These are phyloP conservation scores for Evansstolkia leycettana DNA, from an alignment of 495 filamentous ascomycete species.

Conservation along the genomic window DNA sequence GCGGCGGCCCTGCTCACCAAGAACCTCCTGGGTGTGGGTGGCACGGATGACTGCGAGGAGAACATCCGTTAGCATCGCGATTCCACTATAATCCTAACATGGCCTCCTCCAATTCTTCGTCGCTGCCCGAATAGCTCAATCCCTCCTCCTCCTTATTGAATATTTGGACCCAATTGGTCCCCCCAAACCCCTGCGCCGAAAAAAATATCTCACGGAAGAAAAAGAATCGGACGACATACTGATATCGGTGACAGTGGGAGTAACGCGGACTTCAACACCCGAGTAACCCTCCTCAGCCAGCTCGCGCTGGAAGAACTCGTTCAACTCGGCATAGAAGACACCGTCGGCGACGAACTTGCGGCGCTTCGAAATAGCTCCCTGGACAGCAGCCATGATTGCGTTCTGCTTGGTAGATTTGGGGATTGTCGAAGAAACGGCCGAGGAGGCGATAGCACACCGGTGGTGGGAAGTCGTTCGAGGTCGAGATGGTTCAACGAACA, in stretches of 20 bases:
- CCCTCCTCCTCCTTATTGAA: too few relatives aligned
- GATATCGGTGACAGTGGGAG: conserved; percentile 99
- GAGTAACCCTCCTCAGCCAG: conserved; percentile 99
- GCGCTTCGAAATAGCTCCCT: conserved; percentile 82
- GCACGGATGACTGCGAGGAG: conserved; percentile 73
- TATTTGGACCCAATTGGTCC: too few relatives aligned
- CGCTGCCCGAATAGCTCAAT: too few relatives aligned
- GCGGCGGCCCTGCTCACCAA: conserved; percentile 97
- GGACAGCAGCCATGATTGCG: conserved; percentile 54
- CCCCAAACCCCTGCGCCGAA: not conserved
- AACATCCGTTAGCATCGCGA: conserved; percentile 27
- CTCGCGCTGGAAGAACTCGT: conserved; percentile 99
- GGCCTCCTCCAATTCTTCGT: too few relatives aligned
- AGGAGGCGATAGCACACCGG: conserved; percentile 13
- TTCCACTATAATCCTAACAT: too few relatives aligned
- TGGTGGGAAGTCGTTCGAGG: conserved; percentile 19
- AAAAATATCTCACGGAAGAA: conserved; percentile 6
- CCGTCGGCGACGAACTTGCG: conserved; percentile 99
- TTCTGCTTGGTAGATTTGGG: conserved; percentile 23
- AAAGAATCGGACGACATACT: conserved; percentile 40
- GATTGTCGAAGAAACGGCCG: conserved; percentile 28
- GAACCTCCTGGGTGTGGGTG: conserved; percentile 99
- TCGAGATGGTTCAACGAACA: conserved; percentile 18
- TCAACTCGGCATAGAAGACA: conserved; percentile 99
- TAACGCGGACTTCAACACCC: conserved; percentile 98